Evolutionary conservation across 2,329 filamentous ascomycete species (phyloP), one percentile per base, ranked within the genome.

Genomic region (Colletotrichum melonis): DNA sequence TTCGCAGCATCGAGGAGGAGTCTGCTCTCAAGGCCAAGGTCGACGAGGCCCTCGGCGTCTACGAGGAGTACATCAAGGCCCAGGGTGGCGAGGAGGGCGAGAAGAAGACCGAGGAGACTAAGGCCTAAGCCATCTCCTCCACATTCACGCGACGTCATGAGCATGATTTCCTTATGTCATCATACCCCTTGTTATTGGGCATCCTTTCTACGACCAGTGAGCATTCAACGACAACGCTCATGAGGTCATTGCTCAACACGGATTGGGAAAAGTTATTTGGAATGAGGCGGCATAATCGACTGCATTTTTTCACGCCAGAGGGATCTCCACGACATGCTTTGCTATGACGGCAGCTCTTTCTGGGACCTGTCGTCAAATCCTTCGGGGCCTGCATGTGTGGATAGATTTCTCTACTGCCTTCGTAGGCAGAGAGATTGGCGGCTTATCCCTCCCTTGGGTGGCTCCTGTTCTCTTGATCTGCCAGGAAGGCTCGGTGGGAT

Each of bases 41-140:
- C 74, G 95, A 98, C 74, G 97, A 99, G 88, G 97, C 97, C 77
- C 93, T 99, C 82, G 94, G 91, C 78, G 97, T 99, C 79, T 99
- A 98, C 84, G 95, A 99, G 81, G 97, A 99, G 86, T 99, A 99
- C 85, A 93, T 98, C 87, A 98, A 98, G 92, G 91, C 91, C 81
- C 94, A 97, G 83, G 81, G 81, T 49, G 82, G 78, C 66, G 85
- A 86, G 76, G 80, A 86, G 81, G 88, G 90, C 80, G 88, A 90
- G 82, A 85, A 85, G 77, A 86, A 88, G 78, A 85, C 85, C 79
- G 81, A 79, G 75, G 83, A 84, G 79, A 81, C 80, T 72, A 85
- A 86, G 83, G 82, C 83, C 77, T 85, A 85, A 74, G 63, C 56
- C 56, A 52, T 38, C 57, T 62, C 46, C 64, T 73, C 66, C 52